Base-by-base conservation (phyloP, 768 basidiomycete species). In the Leccinum disarticulatum region DNA sequence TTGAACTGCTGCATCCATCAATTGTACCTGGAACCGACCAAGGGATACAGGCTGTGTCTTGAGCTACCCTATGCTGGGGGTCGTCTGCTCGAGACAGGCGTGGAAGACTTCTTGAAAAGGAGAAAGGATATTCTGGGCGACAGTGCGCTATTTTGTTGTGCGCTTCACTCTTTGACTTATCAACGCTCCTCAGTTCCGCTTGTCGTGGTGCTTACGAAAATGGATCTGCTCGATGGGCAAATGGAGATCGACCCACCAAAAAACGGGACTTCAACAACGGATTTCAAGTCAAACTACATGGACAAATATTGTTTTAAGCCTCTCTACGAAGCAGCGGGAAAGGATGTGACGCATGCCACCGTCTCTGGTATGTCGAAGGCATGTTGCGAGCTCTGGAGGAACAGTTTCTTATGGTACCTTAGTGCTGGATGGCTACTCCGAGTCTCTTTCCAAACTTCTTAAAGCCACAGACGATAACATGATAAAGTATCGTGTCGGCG, bases 161-260 rank as follows among this genome's bases (percentile, higher is more conserved):
- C 25, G 25, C 25, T 25, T 25, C 25, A 25, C 25, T 25, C 25
- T 25, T 25, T 25, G 25, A 25, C 25, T 25, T 3, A 25, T 25
- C 25, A 3, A 25, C 25, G 25, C 25, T 25, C 25, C 3, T 25
- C 3, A 25, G 25, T 25, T 25, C 25, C 25, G 25, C 25, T 25
- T 25, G 25, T 25, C 3, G 25, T 25, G 25, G 64, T 65, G 0
- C 64, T 65, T 30, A 65, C 64, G 3, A 65, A 66, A 53, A 33
- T 54, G 10, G 64, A 65, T 35, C 28, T 62, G 4, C 48, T 65
- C 2, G 52, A 56, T 22, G 11, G 1, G 4, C 60, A 53, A 4
- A n/a, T 66, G 19, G 47, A 56, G 15, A 4, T 63, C n/a, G 48
- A 66, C 8, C n/a, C n/a, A 22, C 35, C 56, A 1, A 28, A 1